Evolutionary conservation across 768 basidiomycete species (phyloP), one percentile per base, ranked within the genome.

Genomic region (Tylopilus sp.): DNA sequence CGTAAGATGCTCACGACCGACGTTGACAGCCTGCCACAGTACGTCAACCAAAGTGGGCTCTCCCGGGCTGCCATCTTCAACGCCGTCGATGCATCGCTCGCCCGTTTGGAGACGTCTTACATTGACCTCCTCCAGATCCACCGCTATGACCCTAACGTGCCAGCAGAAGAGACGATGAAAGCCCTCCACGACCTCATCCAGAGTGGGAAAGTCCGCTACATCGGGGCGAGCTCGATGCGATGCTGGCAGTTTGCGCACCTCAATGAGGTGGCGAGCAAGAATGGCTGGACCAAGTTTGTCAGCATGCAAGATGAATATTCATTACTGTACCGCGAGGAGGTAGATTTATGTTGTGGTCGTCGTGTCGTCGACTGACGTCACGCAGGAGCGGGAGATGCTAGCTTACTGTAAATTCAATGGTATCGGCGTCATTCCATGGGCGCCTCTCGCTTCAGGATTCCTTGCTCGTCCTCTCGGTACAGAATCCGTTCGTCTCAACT

Each of bases 351-450:
- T n/a, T n/a, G n/a, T n/a, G 7, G 30, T 30, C 13, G 30, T 7
- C 30, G 30, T 30, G n/a, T n/a, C n/a, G 1, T 7, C 17, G 22
- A 16, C 22, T 14, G 37, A 38, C 11, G 38, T n/a, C n/a, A 19
- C 11, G 4, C 30, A 78, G 78, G 78, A 79, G 49, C 67, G 72
- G 1, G 76, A 77, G 52, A 74, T 77, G 76, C 60, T 72, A 19
- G 61, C 69, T 5, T 79, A 77, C 61, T 78, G 76, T 61, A 69
- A 73, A 21, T 71, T 69, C 53, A 73, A 76, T 25, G 81, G 81
- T 24, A 78, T 83, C 29, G 80, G 80, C 0, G 62, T 77, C 25
- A 80, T 84, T 29, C 78, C 81, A 0, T 82, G 78, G 74, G 64
- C 72, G 0, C 78, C 80, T 1, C 71, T 84, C 16, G 59, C 65